Percentiles rank a stretch among this genome's conserved stretches.
phyloP scores from a whole-genome alignment of 176 grass and related monocot species.

The Zoysia japonica region DNA sequence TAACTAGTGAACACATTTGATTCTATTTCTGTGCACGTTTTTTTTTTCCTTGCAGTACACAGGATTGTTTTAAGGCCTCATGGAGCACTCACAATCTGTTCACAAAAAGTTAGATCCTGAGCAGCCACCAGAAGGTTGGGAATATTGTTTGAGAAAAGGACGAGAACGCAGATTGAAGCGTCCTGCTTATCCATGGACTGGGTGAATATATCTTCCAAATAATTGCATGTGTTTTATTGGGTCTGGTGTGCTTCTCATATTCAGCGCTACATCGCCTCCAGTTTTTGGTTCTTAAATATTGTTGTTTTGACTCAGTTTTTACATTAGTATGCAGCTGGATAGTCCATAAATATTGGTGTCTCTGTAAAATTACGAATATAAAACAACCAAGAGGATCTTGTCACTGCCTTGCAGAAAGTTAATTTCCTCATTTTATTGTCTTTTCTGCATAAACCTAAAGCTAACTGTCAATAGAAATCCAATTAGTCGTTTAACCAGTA shows the following conservation, averaged over 20 bases:
- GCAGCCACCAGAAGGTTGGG: constrained; percentile 66
- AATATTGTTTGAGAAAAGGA: constrained; percentile 87
- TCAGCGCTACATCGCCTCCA: neutral
- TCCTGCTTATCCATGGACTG: constrained; percentile 89
- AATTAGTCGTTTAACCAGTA: neutral
- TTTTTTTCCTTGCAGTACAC: constrained; percentile 50
- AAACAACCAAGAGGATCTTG: neutral
- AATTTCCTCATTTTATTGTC: neutral
- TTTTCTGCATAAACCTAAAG: neutral
- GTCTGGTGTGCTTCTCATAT: constrained; percentile 29
- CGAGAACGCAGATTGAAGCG: constrained; percentile 52
- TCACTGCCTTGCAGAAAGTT: neutral
- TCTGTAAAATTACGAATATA: neutral
- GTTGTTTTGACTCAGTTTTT: neutral
- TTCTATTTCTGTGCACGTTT: constrained; percentile 8
- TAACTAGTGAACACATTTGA: neutral
- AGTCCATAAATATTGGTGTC: neutral
- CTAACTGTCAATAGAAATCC: neutral
- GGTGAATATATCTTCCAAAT: constrained; percentile 49
- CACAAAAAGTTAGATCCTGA: constrained; percentile 67
- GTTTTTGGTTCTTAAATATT: neutral
- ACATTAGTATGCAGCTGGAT: neutral
- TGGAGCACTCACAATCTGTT: constrained; percentile 85
- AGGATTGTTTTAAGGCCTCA: constrained; percentile 86
- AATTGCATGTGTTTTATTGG: constrained; percentile 14